A percentile compares a stretch with the other conserved stretches of the same genome.
Conservation (phyloP, 2,329 filamentous ascomycete species). For the Ilyonectria robusta region DNA sequence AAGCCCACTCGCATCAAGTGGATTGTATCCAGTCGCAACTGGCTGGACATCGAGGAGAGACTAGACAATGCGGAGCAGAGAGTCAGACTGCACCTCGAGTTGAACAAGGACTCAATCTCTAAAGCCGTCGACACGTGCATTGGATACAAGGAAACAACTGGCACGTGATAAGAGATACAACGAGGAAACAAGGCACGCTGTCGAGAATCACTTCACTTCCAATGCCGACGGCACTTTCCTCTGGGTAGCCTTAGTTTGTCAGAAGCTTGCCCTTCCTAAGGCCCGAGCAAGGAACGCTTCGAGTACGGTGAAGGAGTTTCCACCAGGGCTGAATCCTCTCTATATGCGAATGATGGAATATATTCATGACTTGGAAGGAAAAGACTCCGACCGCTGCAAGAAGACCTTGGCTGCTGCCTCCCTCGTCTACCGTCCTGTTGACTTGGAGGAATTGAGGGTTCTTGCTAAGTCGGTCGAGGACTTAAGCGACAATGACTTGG, state of each 20-base stretch:
- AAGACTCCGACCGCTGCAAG: constrained; percentile 48
- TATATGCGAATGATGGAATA: constrained; percentile 57
- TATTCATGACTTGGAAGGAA: constrained; percentile 44
- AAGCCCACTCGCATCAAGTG: neutral
- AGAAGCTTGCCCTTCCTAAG: constrained; percentile 24
- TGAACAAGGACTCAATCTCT: neutral
- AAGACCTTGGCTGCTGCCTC: constrained; percentile 51
- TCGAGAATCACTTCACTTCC: constrained; percentile 35
- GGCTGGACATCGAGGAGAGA: neutral
- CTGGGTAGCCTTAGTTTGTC: constrained; percentile 41
- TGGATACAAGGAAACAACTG: neutral
- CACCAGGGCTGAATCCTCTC: constrained; percentile 52
- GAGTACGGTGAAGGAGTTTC: constrained; percentile 46
- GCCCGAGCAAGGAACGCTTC: constrained; percentile 23
- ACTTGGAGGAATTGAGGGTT: constrained; percentile 50
- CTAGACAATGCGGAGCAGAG: neutral
- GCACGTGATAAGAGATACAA: constrained; percentile 2
- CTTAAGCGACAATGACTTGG: constrained; percentile 35
- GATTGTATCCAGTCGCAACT: neutral
- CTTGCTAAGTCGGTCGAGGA: constrained; percentile 37
- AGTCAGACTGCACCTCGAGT: neutral
- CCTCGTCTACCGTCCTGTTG: constrained; percentile 54
- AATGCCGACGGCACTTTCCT: constrained; percentile 56
- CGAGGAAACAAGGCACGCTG: neutral
- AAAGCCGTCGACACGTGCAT: neutral